Evolutionary conservation across 192 early-diverging fungal genomes (phyloP), one percentile per base, ranked within the genome.

Genomic region (Jimgerdemannia lactiflua): DNA sequence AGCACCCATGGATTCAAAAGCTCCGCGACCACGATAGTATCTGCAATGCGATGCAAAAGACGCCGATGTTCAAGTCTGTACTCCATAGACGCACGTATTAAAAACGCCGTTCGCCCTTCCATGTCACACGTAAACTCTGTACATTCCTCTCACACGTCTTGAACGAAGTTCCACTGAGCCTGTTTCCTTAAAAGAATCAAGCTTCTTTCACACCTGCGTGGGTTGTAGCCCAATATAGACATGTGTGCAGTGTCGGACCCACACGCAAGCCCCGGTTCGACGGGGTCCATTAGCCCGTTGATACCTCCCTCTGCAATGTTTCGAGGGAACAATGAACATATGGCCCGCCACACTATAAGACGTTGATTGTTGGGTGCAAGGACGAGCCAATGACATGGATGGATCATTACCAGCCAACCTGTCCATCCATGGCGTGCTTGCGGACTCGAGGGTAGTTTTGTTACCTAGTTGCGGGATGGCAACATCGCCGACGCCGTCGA

Each of bases 1-100:
- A 14, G 79, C 79, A 14, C 79, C 79, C 79, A 80, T 80, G 39
- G 71, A 71, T 43, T 80, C 79, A 74, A 80, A 80, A 8, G 79
- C 79, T 42, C 79, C 79, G 67, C 79, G 71, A 39, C 79, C 79
- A 44, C 75, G 68, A 71, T 80, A 80, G 74, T 71, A 71, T 20
- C 79, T 80, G 39, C 11, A 10, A 29, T 29, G 29, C 29, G 29
- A 29, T 29, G 29, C 29, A 29, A 29, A 29, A 29, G 29, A 29
- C 29, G 29, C 29, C 1, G 29, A 29, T 29, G 1, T n/a, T n/a
- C n/a, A n/a, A n/a, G n/a, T n/a, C n/a, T n/a, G n/a, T n/a, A n/a
- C n/a, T n/a, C n/a, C n/a, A n/a, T n/a, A n/a, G n/a, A n/a, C n/a
- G n/a, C n/a, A n/a, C n/a, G n/a, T n/a, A n/a, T n/a, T n/a, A n/a